These are phyloP conservation scores for Caryopteris hybrid DNA, from an alignment of 305 asterid species.

Conservation along the genomic window DNA sequence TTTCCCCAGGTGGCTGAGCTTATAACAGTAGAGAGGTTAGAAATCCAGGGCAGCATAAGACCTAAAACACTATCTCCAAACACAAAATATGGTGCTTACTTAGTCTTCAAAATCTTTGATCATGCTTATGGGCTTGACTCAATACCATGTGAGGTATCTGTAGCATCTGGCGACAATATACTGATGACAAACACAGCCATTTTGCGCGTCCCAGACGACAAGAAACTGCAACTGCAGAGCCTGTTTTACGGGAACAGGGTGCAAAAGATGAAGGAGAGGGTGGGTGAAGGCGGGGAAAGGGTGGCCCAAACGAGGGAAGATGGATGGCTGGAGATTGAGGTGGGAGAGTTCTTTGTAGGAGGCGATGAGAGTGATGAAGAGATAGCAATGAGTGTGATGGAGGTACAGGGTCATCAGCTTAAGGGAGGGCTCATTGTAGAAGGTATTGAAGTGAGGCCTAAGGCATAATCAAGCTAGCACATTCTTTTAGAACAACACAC, in stretches of 20 bases:
- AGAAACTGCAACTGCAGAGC: slow-evolving; percentile 16
- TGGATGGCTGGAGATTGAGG: slow-evolving; percentile 51
- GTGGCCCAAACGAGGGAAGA: slow-evolving; percentile 27
- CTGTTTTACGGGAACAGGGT: slow-evolving; percentile 33
- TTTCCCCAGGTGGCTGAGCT: slow-evolving; percentile 44
- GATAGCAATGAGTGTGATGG: slow-evolving; percentile 32
- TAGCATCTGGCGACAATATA: slow-evolving; percentile 3
- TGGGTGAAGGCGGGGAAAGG: slow-evolving; percentile 17
- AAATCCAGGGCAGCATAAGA: slow-evolving; percentile 35
- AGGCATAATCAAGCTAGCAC: no score
- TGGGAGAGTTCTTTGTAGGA: slow-evolving; percentile 36
- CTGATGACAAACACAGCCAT: slow-evolving; percentile 19
- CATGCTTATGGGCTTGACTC: slow-evolving; percentile 41
- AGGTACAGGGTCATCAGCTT: slow-evolving; percentile 40
- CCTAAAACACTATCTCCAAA: slow-evolving; percentile 24
- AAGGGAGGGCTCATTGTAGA: slow-evolving; percentile 43
- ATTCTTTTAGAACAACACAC: background rate
- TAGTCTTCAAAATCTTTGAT: slow-evolving; percentile 28
- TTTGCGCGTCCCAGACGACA: slow-evolving; percentile 12
- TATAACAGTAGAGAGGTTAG: slow-evolving; percentile 22
- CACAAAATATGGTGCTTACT: slow-evolving; percentile 42
- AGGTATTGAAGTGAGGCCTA: slow-evolving; percentile 52
- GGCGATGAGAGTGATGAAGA: slow-evolving; percentile 5
- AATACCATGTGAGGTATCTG: slow-evolving; percentile 35
- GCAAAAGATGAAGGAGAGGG: slow-evolving; percentile 29